Base-by-base conservation (phyloP, 2,329 filamentous ascomycete genomes). In the Stagonosporopsis rhizophila region DNA sequence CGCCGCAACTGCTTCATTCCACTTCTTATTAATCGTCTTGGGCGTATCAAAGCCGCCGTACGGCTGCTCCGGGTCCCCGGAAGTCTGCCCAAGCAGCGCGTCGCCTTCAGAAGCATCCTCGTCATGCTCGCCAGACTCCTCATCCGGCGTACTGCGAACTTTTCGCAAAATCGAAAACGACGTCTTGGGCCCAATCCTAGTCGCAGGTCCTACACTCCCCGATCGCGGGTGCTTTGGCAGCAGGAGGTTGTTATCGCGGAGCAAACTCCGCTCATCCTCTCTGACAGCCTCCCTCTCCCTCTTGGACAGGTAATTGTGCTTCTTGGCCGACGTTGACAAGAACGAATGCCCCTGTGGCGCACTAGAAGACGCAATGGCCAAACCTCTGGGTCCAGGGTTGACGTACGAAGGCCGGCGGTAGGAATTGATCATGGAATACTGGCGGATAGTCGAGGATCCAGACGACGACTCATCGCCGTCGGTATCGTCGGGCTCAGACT, bases 331-430 rank as follows among this genome's bases (percentile, higher is more conserved):
- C 4, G 59, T 62, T 0, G 62, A 64, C 8, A 66, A 28, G 15
- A 62, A 49, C 2, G 50, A 27, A 9, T 44, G 58, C 2, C 66
- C 75, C 12, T 80, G 79, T 72, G 49, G 78, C 73, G 72, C 78
- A 60, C 75, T 78, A 27, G 87, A 75, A 82, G 89, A 57, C 82
- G 86, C 85, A 23, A 91, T 83, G 56, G 96, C 82, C 4, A 89
- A 85, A 3, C 89, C 88, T 50, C 91, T 83, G 1, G 87, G 83
- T 22, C 88, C 88, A 12, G 89, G 89, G 27, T 89, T 87, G 39
- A 95, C 87, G 70, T 88, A 89, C 64, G 87, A 90, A 1, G 92
- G 91, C 41, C 92, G 85, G 52, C 90, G 86, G 77, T 95, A 96
- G 28, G 85, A 85, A 32, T 84, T 83, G 17, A 82, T 80, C 78